phyloP scores from a whole-genome alignment of 164 flowering plant genomes.

The Euptelea pleiosperma region DNA sequence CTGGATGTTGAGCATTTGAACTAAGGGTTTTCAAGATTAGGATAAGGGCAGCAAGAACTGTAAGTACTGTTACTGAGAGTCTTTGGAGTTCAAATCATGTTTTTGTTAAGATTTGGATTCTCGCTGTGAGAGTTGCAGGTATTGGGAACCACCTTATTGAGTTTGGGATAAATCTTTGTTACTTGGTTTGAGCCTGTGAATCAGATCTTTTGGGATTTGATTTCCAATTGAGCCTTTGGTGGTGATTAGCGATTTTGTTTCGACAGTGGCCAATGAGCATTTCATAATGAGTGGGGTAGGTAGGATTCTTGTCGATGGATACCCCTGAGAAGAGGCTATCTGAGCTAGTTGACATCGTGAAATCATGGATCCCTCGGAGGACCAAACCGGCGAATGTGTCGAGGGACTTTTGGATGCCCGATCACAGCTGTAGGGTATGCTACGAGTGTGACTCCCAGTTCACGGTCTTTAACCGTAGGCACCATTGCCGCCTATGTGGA shows the following conservation, averaged over 20 bases:
- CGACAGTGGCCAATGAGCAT: conserved; percentile 16
- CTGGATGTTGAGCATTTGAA: neutral
- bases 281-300: conserved; percentile 22
- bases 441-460: conserved; percentile 92
- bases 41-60: neutral
- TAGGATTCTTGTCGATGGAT: conserved; percentile 59
- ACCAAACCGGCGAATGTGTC: conserved; percentile 74
- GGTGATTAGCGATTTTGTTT: neutral
- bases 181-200: neutral
- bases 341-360: conserved; percentile 48
- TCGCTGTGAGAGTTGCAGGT: neutral
- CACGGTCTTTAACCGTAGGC: conserved; percentile 79
- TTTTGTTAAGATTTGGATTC: neutral
- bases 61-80: neutral
- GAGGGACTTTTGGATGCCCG: conserved; percentile 99
- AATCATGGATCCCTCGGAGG: conserved; percentile 78
- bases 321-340: conserved; percentile 43
- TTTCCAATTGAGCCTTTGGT: too few relatives aligned
- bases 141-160: neutral
- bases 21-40: neutral
- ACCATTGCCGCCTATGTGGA: conserved; percentile 94
- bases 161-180: neutral
- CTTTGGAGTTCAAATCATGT: neutral
- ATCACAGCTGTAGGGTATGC: conserved; percentile 90
- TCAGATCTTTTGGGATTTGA: neutral